phyloP scores from a whole-genome alignment of 2,329 filamentous ascomycete genomes.

The Cladorrhinum sp. region DNA sequence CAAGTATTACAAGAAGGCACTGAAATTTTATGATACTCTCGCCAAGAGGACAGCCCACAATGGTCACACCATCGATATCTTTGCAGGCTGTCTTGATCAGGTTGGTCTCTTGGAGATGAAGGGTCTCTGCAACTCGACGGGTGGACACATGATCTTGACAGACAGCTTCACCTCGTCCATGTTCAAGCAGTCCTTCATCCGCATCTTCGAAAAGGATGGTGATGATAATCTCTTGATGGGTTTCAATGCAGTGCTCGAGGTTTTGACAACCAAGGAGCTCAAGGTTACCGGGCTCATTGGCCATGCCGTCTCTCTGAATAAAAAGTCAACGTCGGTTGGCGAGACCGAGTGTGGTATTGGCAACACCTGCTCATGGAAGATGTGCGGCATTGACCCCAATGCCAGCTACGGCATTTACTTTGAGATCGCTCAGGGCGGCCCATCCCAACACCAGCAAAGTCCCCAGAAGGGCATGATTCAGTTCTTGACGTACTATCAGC shows the following conservation, averaged over 20 bases:
- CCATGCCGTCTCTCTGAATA: conserved; percentile 94
- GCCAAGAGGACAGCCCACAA: conserved; percentile 95
- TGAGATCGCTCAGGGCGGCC: conserved; percentile 92
- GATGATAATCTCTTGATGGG: conserved; percentile 96
- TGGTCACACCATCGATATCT: conserved; percentile 95
- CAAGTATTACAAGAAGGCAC: conserved; percentile 98
- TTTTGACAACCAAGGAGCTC: conserved; percentile 94
- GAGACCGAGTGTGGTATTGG: conserved; percentile 98
- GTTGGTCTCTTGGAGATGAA: conserved; percentile 98
- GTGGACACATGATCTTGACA: conserved; percentile 96
- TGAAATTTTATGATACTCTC: conserved; percentile 96
- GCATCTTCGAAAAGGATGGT: conserved; percentile 94
- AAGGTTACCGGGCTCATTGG: conserved; percentile 98
- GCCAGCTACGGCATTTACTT: conserved; percentile 97
- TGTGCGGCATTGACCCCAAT: conserved; percentile 95
- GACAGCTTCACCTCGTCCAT: conserved; percentile 99
- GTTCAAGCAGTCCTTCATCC: conserved; percentile 98
- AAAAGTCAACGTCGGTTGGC: conserved; percentile 94
- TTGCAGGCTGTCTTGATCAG: conserved; percentile 94
- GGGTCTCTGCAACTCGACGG: conserved; percentile 89
- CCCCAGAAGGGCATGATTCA: conserved; percentile 95
- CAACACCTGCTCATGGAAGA: conserved; percentile 99
- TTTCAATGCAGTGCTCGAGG: conserved; percentile 94
- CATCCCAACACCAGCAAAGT: conserved; percentile 77
- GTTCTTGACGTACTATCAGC: conserved; percentile 97